phyloP scores from a whole-genome alignment of 2,329 filamentous ascomycete genomes.

The Diplodia intermedia region DNA sequence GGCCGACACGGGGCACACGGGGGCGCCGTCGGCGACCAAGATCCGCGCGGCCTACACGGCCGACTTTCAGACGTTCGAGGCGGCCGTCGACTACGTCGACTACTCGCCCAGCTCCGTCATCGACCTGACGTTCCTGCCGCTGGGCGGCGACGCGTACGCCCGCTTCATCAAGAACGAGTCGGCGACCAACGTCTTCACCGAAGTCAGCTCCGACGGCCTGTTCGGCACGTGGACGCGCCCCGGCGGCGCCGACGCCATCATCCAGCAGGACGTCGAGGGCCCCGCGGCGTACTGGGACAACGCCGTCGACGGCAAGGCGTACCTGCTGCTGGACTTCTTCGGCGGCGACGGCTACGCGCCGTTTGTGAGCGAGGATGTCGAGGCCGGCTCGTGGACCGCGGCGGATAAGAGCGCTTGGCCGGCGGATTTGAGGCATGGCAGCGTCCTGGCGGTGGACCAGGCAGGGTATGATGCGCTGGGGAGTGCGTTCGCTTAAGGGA shows the following conservation, averaged over 20 bases:
- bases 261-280: slow-evolving; percentile 45
- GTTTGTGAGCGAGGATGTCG: slow-evolving; percentile 55
- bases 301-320: slow-evolving; percentile 44
- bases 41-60: slow-evolving; percentile 64
- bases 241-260: slow-evolving; percentile 53
- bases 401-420: slow-evolving; percentile 53
- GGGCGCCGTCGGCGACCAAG: slow-evolving; percentile 50
- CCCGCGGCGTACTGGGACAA: slow-evolving; percentile 47
- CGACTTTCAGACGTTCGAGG: slow-evolving; percentile 62
- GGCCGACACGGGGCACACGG: slow-evolving; percentile 58
- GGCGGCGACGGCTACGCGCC: slow-evolving; percentile 59
- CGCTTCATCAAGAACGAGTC: slow-evolving; percentile 65
- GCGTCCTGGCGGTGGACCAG: slow-evolving; percentile 57
- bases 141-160: slow-evolving; percentile 55
- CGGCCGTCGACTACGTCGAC: slow-evolving; percentile 60
- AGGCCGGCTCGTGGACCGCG: slow-evolving; percentile 56
- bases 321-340: slow-evolving; percentile 56
- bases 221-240: slow-evolving; percentile 61
- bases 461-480: slow-evolving; percentile 53
- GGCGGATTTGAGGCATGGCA: slow-evolving; percentile 46
- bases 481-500: slow-evolving; percentile 35
- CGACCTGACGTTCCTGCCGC: slow-evolving; percentile 63
- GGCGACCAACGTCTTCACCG: slow-evolving; percentile 59
- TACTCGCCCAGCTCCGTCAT: slow-evolving; percentile 58
- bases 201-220: slow-evolving; percentile 57